These are phyloP conservation scores for Euphorbia lathyris DNA, from an alignment of 345 rosid species.

Conservation along the genomic window DNA sequence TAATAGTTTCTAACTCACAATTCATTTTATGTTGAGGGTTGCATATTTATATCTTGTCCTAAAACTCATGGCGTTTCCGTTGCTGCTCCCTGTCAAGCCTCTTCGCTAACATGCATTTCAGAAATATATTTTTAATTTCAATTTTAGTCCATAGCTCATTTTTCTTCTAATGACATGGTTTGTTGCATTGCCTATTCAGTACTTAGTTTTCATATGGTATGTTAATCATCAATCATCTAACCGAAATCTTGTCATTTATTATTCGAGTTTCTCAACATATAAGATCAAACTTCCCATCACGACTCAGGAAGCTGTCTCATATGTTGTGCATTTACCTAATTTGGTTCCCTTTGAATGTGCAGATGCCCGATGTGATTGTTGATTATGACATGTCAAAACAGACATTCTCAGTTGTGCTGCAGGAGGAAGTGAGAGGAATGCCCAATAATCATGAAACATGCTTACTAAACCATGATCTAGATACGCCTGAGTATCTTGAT, in stretches of 20 bases:
- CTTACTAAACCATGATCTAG: conserved; percentile 24
- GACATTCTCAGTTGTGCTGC: conserved; percentile 55
- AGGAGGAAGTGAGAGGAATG: conserved; percentile 47
- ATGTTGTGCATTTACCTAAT: neutral
- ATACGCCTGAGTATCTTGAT: conserved; percentile 15
- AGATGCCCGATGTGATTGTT: conserved; percentile 82
- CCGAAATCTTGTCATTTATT: neutral
- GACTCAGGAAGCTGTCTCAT: neutral
- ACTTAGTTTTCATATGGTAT: neutral
- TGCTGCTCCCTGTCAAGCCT: neutral
- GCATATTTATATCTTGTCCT: neutral
- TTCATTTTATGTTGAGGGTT: too few relatives aligned
- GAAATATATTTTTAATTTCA: neutral
- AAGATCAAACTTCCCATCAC: neutral
- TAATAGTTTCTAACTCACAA: neutral
- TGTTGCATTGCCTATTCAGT: neutral
- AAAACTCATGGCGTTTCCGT: neutral
- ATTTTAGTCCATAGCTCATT: neutral
- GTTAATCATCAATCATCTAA: neutral
- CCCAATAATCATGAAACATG: conserved; percentile 25
- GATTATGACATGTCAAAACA: conserved; percentile 72
- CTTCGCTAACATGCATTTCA: neutral
- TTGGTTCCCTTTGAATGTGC: conserved; percentile 15
- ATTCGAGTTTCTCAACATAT: neutral
- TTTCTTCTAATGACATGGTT: neutral